Evolutionary conservation across 176 grass and related monocot genomes (phyloP).

Genomic region (Microstegium vimineum): DNA sequence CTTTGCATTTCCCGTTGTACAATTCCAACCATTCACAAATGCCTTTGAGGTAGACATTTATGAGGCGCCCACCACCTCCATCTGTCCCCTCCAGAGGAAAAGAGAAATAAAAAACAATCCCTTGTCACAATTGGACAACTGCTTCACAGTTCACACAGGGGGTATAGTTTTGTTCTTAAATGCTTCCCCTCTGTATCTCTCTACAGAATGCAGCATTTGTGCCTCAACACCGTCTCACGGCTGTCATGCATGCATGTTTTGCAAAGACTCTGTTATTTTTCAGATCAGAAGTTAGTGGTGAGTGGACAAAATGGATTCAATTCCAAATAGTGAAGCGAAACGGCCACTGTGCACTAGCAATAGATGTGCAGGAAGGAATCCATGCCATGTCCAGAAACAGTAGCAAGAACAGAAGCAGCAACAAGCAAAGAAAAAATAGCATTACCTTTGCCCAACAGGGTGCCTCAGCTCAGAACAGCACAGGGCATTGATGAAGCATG

Average conservation of each 20-base stretch:
- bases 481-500: constrained; percentile 42
- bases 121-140: constrained; percentile 40
- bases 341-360: constrained; percentile 31
- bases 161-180: constrained; percentile 60
- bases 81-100: constrained; percentile 30
- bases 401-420: constrained; percentile 33
- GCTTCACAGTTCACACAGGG: constrained; percentile 11
- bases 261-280: constrained; percentile 5
- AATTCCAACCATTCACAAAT: not conserved
- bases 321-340: constrained; percentile 45
- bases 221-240: constrained; percentile 19
- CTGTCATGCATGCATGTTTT: constrained; percentile 20
- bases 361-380: constrained; percentile 41
- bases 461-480: constrained; percentile 25
- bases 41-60: constrained; percentile 24
- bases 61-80: constrained; percentile 45
- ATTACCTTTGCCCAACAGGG: constrained; percentile 33
- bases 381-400: constrained; percentile 51
- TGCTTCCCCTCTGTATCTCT: not conserved
- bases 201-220: constrained; percentile 6
- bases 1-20: not conserved
- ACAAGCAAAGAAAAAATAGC: constrained; percentile 9
- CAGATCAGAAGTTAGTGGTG: constrained; percentile 44
- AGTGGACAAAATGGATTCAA: constrained; percentile 55
- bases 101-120: not conserved